phyloP scores from a whole-genome alignment of 345 rosid species.

The Orychophragmus violaceus region DNA sequence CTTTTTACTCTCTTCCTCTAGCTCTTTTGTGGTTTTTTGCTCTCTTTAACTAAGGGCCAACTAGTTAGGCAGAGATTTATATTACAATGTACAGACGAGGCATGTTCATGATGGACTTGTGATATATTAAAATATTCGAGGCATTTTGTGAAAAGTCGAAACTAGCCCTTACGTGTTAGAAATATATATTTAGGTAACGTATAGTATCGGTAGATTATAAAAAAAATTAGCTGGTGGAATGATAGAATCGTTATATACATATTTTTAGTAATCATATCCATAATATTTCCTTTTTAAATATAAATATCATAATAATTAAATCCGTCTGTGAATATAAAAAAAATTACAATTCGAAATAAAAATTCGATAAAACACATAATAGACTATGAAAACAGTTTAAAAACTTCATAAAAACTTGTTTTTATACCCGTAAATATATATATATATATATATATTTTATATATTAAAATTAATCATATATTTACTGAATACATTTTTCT shows the following conservation, averaged over 20 bases:
- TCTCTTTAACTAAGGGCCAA: neutral
- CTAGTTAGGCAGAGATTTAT: constrained; percentile 7
- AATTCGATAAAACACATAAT: too few species aligned
- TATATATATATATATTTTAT: too few species aligned
- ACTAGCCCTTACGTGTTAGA: neutral
- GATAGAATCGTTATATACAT: neutral
- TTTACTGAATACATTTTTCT: neutral
- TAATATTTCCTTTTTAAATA: too few species aligned
- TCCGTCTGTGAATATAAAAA: too few species aligned
- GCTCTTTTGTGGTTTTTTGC: neutral
- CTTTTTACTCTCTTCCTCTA: neutral
- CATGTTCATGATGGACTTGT: constrained; percentile 1
- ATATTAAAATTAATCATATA: too few species aligned
- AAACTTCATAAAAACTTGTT: too few species aligned
- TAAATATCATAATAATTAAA: too few species aligned
- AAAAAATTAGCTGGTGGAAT: neutral
- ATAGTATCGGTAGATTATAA: neutral
- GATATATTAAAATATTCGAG: neutral
- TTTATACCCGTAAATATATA: too few species aligned
- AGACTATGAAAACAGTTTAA: too few species aligned
- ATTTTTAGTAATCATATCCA: neutral
- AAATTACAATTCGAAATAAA: too few species aligned
- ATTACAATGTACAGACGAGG: constrained; percentile 1
- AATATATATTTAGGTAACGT: neutral
- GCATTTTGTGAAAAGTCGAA: neutral